Conservation (phyloP, 805 yeast genomes). For the Metschnikowia borealis region DNA sequence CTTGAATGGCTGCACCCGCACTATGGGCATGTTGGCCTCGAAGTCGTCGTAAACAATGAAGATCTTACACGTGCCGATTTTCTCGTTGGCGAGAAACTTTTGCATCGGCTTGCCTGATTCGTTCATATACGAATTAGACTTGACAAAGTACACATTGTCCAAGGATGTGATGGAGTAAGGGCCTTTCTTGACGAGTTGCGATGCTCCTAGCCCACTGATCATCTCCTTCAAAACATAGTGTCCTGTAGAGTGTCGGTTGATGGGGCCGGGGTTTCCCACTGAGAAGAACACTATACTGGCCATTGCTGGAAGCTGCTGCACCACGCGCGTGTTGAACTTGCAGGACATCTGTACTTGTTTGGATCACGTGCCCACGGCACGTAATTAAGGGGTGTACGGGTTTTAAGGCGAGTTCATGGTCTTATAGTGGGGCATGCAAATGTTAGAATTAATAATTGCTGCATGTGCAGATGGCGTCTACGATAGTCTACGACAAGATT, state of each 20-base stretch:
- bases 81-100: slow-evolving; percentile 22
- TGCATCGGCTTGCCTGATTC: slow-evolving; percentile 32
- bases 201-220: slow-evolving; percentile 24
- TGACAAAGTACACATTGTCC: slow-evolving; percentile 27
- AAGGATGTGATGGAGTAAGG: slow-evolving; percentile 25
- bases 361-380: no score
- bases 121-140: slow-evolving; percentile 39
- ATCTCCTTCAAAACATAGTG: slow-evolving; percentile 30
- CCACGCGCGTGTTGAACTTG: background rate
- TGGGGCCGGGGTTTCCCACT: slow-evolving; percentile 40
- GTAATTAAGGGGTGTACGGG: no score
- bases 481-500: no score
- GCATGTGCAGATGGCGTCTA: no score
- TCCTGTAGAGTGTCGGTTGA: slow-evolving; percentile 39
- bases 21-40: slow-evolving; percentile 29
- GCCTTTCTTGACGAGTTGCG: slow-evolving; percentile 27
- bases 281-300: slow-evolving; percentile 22
- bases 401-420: no score
- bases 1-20: slow-evolving; percentile 27
- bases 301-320: background rate
- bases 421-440: no score
- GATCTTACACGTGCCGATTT: slow-evolving; percentile 16
- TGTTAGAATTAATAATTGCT: no score
- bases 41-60: slow-evolving; percentile 38
- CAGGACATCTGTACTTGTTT: no score